phyloP scores from a whole-genome alignment of 1,139 yeast genomes.

The Chernovozyma sophiae-reginae region DNA sequence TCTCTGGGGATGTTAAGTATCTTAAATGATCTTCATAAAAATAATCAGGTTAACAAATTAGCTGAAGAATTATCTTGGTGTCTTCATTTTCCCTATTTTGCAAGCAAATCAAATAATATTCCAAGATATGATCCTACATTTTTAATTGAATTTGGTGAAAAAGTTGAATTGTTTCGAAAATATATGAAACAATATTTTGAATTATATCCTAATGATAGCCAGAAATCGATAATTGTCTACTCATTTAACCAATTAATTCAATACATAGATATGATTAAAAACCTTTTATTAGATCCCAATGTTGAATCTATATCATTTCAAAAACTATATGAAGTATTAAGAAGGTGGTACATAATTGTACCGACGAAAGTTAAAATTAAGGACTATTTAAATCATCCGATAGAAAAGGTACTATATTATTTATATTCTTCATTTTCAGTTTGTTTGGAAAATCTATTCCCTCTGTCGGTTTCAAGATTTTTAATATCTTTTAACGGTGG shows the following conservation, averaged over 20 bases:
- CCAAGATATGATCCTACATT: conserved; percentile 20
- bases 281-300: background rate
- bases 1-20: conserved; percentile 23
- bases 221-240: conserved; percentile 8
- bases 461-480: conserved; percentile 19
- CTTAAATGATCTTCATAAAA: conserved; percentile 17
- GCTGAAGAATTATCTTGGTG: conserved; percentile 15
- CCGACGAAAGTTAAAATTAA: conserved; percentile 19
- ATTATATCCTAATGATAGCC: conserved; percentile 2
- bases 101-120: conserved; percentile 19
- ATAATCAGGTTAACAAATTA: conserved; percentile 3
- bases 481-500: conserved; percentile 24
- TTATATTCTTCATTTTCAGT: conserved; percentile 17
- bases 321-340: conserved; percentile 17
- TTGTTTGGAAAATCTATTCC: conserved; percentile 23
- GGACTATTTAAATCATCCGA: conserved; percentile 13
- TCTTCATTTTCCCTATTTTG: conserved; percentile 18
- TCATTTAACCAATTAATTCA: conserved; percentile 13
- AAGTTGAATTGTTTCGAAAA: conserved; percentile 11
- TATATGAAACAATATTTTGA: conserved; percentile 5
- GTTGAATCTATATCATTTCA: background rate
- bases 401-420: conserved; percentile 16
- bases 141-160: conserved; percentile 17
- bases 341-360: conserved; percentile 23
- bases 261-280: conserved; percentile 3